These are phyloP conservation scores for Erysimum cheiri DNA, from an alignment of 441 rosid species.

Conservation along the genomic window DNA sequence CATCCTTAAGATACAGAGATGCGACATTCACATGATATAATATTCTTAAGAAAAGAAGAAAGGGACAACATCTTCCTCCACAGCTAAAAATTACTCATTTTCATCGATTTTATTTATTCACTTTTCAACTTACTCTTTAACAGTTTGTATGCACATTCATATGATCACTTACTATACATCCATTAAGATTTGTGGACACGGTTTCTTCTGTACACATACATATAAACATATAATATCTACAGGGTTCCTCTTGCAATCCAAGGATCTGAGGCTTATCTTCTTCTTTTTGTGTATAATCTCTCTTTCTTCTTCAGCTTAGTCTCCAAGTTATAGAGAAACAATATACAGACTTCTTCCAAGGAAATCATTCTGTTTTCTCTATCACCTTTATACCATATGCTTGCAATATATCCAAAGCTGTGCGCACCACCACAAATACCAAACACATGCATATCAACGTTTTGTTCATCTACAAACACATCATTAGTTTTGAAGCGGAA, in stretches of 20 bases:
- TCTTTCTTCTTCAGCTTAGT: slow-evolving; percentile 19
- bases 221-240: neutral
- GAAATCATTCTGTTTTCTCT: slow-evolving; percentile 60
- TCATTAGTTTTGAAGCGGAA: slow-evolving; percentile 16
- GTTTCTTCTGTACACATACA: slow-evolving; percentile 28
- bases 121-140: neutral
- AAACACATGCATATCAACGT: slow-evolving; percentile 17
- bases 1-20: too few relatives aligned
- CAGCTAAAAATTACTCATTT: neutral
- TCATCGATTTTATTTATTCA: slow-evolving; percentile 15
- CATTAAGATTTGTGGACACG: slow-evolving; percentile 6
- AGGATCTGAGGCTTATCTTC: neutral
- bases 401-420: slow-evolving; percentile 85
- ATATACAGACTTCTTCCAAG: neutral
- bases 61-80: too few relatives aligned
- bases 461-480: slow-evolving; percentile 17
- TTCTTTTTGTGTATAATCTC: neutral
- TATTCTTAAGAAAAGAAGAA: too few relatives aligned
- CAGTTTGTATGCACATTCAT: slow-evolving; percentile 9
- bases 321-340: slow-evolving; percentile 11
- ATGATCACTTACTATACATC: slow-evolving; percentile 7
- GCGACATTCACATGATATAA: too few relatives aligned
- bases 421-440: slow-evolving; percentile 47
- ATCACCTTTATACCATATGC: slow-evolving; percentile 76
- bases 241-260: neutral